A percentile compares a stretch with the other conserved stretches of the same genome.
phyloP scores from a whole-genome alignment of 2,329 filamentous ascomycete genomes.

The Daldinia sp. region DNA sequence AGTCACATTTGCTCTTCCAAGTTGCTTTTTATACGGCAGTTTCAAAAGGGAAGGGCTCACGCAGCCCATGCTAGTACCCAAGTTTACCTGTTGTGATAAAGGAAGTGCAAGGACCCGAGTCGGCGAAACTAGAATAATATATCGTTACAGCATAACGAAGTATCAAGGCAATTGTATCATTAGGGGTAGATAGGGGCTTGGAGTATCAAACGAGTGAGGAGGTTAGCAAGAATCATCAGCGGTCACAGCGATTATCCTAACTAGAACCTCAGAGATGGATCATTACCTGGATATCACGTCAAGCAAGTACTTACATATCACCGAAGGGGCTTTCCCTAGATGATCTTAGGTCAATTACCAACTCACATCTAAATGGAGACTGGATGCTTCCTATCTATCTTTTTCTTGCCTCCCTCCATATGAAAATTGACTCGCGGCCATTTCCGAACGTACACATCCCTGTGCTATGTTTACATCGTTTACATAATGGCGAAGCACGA shows the following conservation, averaged over 20 bases:
- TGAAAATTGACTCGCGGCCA: not conserved
- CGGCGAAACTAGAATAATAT: not conserved
- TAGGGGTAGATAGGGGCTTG: not conserved
- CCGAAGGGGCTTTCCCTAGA: not conserved
- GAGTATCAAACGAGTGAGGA: not conserved
- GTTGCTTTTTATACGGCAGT: not conserved
- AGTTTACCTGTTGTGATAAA: not conserved
- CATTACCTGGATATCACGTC: not conserved
- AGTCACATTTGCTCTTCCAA: not conserved
- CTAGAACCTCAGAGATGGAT: not conserved
- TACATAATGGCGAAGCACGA: not conserved
- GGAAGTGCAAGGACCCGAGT: not conserved
- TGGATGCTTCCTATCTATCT: not conserved
- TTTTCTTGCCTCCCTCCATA: not conserved
- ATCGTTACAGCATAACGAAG: not conserved
- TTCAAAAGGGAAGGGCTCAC: not conserved
- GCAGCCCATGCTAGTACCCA: not conserved
- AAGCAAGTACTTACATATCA: not conserved
- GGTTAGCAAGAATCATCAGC: not conserved
- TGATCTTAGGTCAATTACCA: not conserved
- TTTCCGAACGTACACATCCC: not conserved
- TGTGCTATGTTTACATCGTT: not conserved
- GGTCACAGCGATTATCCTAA: not conserved
- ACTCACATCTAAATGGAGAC: not conserved
- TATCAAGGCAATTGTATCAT: not conserved